Conservation (phyloP, 176 grass and related monocot genomes). For the Musa itinerans region DNA sequence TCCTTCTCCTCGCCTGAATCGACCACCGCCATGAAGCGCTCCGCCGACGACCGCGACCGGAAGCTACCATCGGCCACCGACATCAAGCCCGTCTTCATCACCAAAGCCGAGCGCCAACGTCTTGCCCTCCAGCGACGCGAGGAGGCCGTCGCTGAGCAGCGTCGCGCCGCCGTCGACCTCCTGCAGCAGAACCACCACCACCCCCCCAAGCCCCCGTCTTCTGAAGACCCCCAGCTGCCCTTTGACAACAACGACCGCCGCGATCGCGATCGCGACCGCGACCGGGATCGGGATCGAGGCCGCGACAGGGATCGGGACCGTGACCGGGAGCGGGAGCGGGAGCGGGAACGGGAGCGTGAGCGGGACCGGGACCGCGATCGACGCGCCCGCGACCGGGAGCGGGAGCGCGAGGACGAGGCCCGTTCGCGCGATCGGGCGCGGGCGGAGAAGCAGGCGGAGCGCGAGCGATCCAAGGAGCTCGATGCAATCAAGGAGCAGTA, state of each 20-base stretch:
- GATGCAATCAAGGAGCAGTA: constrained; percentile 96
- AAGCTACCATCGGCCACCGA: constrained; percentile 25
- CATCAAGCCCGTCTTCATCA: constrained; percentile 48
- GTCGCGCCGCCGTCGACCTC: constrained; percentile 43
- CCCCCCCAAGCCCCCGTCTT: constrained; percentile 17
- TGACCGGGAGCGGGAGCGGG: constrained; percentile 36
- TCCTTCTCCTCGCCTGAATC: not conserved
- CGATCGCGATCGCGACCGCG: constrained; percentile 24
- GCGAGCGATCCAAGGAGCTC: constrained; percentile 83
- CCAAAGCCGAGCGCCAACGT: constrained; percentile 63
- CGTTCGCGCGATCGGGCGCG: constrained; percentile 39
- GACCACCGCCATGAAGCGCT: constrained; percentile 60
- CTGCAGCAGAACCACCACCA: constrained; percentile 31
- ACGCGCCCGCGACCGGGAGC: constrained; percentile 24
- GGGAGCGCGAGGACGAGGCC: constrained; percentile 46
- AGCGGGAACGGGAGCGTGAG: constrained; percentile 43
- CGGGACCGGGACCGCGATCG: constrained; percentile 48
- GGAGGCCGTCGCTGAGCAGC: constrained; percentile 69
- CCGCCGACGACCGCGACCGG: constrained; percentile 32
- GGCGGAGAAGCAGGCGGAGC: constrained; percentile 66
- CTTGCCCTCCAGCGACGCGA: constrained; percentile 75
- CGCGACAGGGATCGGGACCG: constrained; percentile 38
- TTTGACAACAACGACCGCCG: constrained; percentile 4
- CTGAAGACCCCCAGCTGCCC: constrained; percentile 18
- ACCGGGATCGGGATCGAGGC: constrained; percentile 42